Percentiles rank a stretch among this genome's conserved stretches.
phyloP scores from a whole-genome alignment of 2,329 filamentous ascomycete genomes.

The Aspergillus tamarii region DNA sequence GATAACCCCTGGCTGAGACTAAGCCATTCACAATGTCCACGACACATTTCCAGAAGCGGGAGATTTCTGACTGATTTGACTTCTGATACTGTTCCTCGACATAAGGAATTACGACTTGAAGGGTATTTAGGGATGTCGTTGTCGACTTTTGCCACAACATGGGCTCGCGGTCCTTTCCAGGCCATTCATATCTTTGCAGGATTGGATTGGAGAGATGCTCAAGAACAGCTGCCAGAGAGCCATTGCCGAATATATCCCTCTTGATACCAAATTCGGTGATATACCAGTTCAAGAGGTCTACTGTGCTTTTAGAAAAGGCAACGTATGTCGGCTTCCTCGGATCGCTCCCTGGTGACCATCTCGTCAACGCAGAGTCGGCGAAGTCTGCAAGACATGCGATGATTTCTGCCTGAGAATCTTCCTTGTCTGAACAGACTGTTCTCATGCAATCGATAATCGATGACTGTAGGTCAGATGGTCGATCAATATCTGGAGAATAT shows the following conservation, averaged over 20 bases:
- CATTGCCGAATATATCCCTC: constrained; percentile 69
- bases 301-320: constrained; percentile 81
- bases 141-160: constrained; percentile 83
- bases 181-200: constrained; percentile 77
- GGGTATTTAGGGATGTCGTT: constrained; percentile 67
- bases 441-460: constrained; percentile 40
- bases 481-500: constrained; percentile 45
- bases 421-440: constrained; percentile 41
- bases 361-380: constrained; percentile 60
- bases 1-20: constrained; percentile 63
- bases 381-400: constrained; percentile 65
- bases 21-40: constrained; percentile 70
- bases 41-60: constrained; percentile 71
- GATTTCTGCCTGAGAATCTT: constrained; percentile 40
- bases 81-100: constrained; percentile 50
- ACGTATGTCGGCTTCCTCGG: constrained; percentile 75
- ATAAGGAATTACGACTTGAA: constrained; percentile 67
- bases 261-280: constrained; percentile 51
- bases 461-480: constrained; percentile 40
- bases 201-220: constrained; percentile 71
- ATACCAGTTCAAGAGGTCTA: constrained; percentile 64
- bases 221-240: constrained; percentile 67
- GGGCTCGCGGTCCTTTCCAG: constrained; percentile 68
- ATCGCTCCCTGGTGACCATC: constrained; percentile 41
- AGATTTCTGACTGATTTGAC: constrained; percentile 43